Base-by-base conservation (phyloP, 495 filamentous ascomycete species). In the Hypoxylon rickii region DNA sequence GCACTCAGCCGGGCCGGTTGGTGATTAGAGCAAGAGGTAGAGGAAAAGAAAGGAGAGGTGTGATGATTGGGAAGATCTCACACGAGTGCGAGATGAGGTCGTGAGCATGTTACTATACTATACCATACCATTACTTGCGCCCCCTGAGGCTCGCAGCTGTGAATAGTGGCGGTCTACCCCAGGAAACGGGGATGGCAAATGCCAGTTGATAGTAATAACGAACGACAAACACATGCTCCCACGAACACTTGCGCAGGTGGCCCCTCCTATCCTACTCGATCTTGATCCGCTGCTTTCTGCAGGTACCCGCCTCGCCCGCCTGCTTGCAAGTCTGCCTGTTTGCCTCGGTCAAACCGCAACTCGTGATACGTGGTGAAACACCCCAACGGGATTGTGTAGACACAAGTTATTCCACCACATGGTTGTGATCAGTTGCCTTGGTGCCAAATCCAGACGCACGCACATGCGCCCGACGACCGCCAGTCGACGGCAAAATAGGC, bases 401-500 rank as follows among this genome's bases (percentile, higher is more conserved):
- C 4, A n/a, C 32, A 34, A 12, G 13, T n/a, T n/a, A n/a, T n/a
- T n/a, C n/a, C n/a, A n/a, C n/a, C n/a, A n/a, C n/a, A n/a, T n/a
- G n/a, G n/a, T n/a, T n/a, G n/a, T n/a, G n/a, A n/a, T n/a, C n/a
- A n/a, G n/a, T n/a, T n/a, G n/a, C n/a, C n/a, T n/a, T n/a, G n/a
- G n/a, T n/a, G n/a, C n/a, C n/a, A 34, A 34, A n/a, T 34, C 32
- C 32, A 7, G 5, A 3, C 32, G 12, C 32, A 6, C n/a, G n/a
- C 13, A 3, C 32, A 34, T 21, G 43, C 16, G 0, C 1, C 26
- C 37, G 8, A 32, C 15, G 44, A 53, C 50, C 54, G 42, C 58
- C 58, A 55, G 20, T 51, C 46, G 58, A 55, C 51, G 52, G 51
- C 44, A 55, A 44, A 55, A 61, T 17, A 10, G 36, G 38, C 13